Percentiles rank a stretch among this genome's conserved stretches.
phyloP scores from a whole-genome alignment of 1,139 yeast genomes.

The Lodderomyces pseudojiufengensis region DNA sequence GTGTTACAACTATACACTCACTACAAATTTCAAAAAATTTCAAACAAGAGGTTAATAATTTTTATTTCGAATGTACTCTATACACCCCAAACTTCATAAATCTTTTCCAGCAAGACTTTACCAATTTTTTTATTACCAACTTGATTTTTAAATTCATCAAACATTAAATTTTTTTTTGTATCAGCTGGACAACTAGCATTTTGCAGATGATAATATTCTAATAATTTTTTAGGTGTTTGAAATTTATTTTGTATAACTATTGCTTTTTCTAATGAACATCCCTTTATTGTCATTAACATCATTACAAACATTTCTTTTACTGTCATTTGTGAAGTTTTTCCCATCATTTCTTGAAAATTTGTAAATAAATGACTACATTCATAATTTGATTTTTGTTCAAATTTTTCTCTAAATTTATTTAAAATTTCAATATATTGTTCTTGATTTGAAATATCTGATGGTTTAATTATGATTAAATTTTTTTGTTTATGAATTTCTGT shows the following conservation, averaged over 20 bases:
- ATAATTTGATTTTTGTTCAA: conserved; percentile 26
- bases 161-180: conserved; percentile 41
- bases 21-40: too few relatives aligned
- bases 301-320: conserved; percentile 71
- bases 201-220: conserved; percentile 29
- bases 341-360: conserved; percentile 65
- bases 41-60: too few relatives aligned
- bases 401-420: conserved; percentile 39
- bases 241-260: conserved; percentile 63
- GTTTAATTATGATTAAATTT: conserved; percentile 47
- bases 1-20: background rate
- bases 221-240: conserved; percentile 57
- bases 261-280: conserved; percentile 85
- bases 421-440: conserved; percentile 46
- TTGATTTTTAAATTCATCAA: conserved; percentile 44
- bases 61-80: background rate
- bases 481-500: conserved; percentile 29
- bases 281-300: conserved; percentile 76
- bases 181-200: conserved; percentile 17
- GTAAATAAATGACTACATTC: conserved; percentile 64
- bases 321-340: conserved; percentile 68
- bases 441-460: conserved; percentile 48
- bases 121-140: conserved; percentile 63
- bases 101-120: conserved; percentile 53
- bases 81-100: conserved; percentile 62